These are phyloP conservation scores for Solanum medicagineum DNA, from an alignment of 257 asterid species.

Conservation along the genomic window DNA sequence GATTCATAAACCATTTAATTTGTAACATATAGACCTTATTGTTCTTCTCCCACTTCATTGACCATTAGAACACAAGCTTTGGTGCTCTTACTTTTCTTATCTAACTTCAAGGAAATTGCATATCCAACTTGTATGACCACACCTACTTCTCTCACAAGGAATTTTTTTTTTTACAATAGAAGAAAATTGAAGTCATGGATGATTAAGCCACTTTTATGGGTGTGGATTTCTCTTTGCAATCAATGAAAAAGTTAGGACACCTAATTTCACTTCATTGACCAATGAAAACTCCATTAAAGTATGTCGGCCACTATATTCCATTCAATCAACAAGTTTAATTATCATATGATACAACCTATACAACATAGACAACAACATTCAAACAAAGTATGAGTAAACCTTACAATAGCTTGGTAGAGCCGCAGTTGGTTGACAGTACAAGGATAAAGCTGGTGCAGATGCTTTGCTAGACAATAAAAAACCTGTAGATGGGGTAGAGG, in stretches of 20 bases:
- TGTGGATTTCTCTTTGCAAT: background rate
- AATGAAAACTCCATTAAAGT: background rate
- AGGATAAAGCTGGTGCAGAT: conserved; percentile 29
- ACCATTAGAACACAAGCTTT: too few relatives aligned
- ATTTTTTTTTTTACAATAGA: background rate
- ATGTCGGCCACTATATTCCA: background rate
- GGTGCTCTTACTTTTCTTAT: too few relatives aligned
- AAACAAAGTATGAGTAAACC: background rate
- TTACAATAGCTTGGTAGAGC: conserved; percentile 40
- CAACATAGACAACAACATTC: background rate
- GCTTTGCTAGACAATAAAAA: conserved; percentile 27
- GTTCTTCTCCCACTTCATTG: too few relatives aligned
- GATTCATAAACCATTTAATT: background rate
- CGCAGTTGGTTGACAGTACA: conserved; percentile 37
- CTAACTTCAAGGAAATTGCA: background rate
- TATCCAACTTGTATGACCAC: background rate
- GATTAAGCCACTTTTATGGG: background rate
- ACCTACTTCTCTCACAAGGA: background rate
- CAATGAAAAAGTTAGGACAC: background rate
- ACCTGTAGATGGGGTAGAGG: conserved; percentile 21
- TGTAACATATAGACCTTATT: too few relatives aligned
- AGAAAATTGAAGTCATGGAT: background rate
- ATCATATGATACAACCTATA: background rate
- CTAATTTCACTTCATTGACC: background rate
- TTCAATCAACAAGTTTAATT: background rate